Evolutionary conservation across 352 stramenopile species (phyloP), one percentile per base, ranked within the genome.

Genomic region (Salisapilia sapeloensis): DNA sequence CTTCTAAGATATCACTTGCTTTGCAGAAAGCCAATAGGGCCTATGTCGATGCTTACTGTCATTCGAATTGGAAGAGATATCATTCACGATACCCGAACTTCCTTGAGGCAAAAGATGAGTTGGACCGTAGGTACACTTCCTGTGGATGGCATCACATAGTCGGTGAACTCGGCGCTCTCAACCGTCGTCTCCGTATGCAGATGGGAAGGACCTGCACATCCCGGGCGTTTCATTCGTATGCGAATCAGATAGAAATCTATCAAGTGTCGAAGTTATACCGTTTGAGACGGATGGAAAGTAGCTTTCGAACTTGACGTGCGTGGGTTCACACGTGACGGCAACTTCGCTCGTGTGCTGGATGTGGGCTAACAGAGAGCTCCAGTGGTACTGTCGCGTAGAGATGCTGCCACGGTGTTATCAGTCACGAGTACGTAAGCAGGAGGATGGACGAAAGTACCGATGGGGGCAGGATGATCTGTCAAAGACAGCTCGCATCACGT

Each of bases 281-380:
- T 82, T 65, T 20, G 50, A 48, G 2, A 60, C 30, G 31, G 57
- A 61, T 11, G 55, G 58, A 26, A 80, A 71, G 35, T 85, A 83
- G 43, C 67, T 86, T 46, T 86, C 70, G 24, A 90, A 82, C 36
- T 74, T 78, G 23, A 84, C 62, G 24, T 79, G 62, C 3, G 60
- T 57, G 18, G 63, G 26, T 23, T 44, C 49, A 36, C 67, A 86
- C 5, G 56, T 79, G 39, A 90, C 65, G 24, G 50, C 54, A 28
- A 86, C 62, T 48, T 90, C 75, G 34, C 51, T 78, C 29, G 63
- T 86, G 42, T 81, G 67, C 38, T 86, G 69, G 30, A 90, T 84
- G 32, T 86, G 75, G 16, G 58, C 60, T 13, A 90, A 41, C 8
- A 90, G 38, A 18, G 75, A 85, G 40, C 53, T 53, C 32, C 83